Percentiles rank a stretch among this genome's conserved stretches.
Evolutionary conservation across 1,284 basidiomycete genomes (phyloP).

Genomic region (Malassezia sp.): DNA sequence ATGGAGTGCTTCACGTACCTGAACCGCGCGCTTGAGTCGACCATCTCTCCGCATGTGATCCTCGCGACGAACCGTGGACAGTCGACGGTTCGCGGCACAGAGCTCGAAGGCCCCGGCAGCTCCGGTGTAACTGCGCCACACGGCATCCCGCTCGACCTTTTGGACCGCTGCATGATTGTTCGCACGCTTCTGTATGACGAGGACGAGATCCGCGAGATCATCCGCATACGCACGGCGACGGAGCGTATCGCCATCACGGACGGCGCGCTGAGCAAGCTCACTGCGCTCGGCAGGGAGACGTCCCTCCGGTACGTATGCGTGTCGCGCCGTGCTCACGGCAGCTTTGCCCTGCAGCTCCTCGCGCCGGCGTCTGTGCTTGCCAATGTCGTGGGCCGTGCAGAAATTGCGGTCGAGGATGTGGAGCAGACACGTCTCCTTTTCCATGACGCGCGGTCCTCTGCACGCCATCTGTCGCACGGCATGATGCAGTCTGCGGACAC

Average conservation of each 20-base stretch:
- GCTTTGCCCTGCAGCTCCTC: conserved; percentile 83
- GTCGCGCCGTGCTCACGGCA: too few relatives aligned
- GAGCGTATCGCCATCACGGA: conserved; percentile 70
- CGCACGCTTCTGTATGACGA: conserved; percentile 74
- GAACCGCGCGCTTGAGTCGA: conserved; percentile 85
- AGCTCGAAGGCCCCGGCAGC: conserved; percentile 48
- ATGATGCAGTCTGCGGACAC: neutral
- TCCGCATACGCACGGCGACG: conserved; percentile 71
- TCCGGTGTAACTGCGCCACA: conserved; percentile 77
- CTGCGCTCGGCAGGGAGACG: conserved; percentile 68
- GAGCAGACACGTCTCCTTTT: conserved; percentile 74
- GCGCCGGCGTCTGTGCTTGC: conserved; percentile 85
- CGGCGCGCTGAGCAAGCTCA: conserved; percentile 68
- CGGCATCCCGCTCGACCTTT: conserved; percentile 81
- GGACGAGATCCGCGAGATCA: conserved; percentile 75
- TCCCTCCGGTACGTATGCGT: too few relatives aligned
- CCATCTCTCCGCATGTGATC: conserved; percentile 93
- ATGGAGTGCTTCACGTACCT: conserved; percentile 99
- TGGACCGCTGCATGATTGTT: conserved; percentile 94
- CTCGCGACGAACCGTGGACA: conserved; percentile 91
- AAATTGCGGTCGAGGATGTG: conserved; percentile 76
- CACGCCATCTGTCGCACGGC: conserved; percentile 6
- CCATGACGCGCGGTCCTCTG: conserved; percentile 66
- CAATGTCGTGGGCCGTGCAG: conserved; percentile 60
- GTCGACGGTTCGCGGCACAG: conserved; percentile 78